Percentiles rank a stretch among this genome's conserved stretches.
phyloP scores from a whole-genome alignment of 2,329 filamentous ascomycete species.

The Trichophyton simii region DNA sequence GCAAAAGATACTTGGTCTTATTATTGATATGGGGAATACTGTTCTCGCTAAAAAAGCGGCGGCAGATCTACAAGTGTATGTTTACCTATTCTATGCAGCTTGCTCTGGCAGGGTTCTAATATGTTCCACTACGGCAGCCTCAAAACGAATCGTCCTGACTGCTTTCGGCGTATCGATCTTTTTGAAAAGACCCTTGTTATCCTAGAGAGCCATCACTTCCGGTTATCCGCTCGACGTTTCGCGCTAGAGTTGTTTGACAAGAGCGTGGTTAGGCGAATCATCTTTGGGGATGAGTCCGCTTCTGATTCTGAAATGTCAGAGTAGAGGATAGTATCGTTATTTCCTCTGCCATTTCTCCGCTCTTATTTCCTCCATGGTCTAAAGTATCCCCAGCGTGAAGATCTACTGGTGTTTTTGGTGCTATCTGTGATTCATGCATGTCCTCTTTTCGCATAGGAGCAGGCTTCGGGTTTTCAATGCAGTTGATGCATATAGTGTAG shows the following conservation, averaged over 20 bases:
- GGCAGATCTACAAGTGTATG: slow-evolving; percentile 56
- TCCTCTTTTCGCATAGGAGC: background rate
- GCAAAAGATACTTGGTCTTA: slow-evolving; percentile 65
- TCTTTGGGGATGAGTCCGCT: slow-evolving; percentile 58
- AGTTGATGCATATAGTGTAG: background rate
- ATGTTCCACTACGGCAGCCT: slow-evolving; percentile 37
- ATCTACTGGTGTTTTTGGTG: slow-evolving; percentile 1
- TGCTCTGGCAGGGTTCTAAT: background rate
- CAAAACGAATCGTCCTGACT: slow-evolving; percentile 59
- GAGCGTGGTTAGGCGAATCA: slow-evolving; percentile 68
- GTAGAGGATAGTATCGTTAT: background rate
- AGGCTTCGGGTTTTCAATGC: background rate
- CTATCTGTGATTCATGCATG: background rate
- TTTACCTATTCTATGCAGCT: background rate
- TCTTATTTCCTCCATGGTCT: background rate
- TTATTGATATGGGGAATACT: slow-evolving; percentile 83
- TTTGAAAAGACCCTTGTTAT: slow-evolving; percentile 78
- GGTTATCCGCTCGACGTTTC: slow-evolving; percentile 73
- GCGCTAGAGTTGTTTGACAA: slow-evolving; percentile 93
- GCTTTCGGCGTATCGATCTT: slow-evolving; percentile 62
- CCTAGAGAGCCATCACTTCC: slow-evolving; percentile 79
- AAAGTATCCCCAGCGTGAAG: background rate
- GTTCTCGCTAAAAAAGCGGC: slow-evolving; percentile 82
- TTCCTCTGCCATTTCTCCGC: background rate
- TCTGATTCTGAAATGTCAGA: slow-evolving; percentile 19